Percentiles rank a stretch among this genome's conserved stretches.
Conservation (phyloP, 805 yeast genomes). For the Lipomyces starkeyi region DNA sequence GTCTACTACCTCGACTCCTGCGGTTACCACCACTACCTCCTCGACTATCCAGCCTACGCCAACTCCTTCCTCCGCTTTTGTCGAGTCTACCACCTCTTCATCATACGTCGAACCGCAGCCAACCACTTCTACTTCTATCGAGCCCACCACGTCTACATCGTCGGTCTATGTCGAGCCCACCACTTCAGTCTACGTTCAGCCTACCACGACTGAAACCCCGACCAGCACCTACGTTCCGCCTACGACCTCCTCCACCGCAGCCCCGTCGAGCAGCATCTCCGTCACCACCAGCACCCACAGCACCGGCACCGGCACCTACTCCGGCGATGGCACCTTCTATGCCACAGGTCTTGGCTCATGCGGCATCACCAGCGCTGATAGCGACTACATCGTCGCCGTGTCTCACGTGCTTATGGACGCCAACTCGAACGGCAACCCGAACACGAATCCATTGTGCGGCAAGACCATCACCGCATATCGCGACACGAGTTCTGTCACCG, state of each 20-base stretch:
- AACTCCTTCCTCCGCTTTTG: constrained; percentile 22
- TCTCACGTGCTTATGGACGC: constrained; percentile 54
- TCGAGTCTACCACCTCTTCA: constrained; percentile 20
- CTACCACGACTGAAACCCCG: constrained; percentile 26
- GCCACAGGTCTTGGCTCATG: constrained; percentile 59
- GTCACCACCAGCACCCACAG: constrained; percentile 29
- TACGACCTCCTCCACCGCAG: constrained; percentile 20
- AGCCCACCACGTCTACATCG: constrained; percentile 1
- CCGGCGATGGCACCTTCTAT: constrained; percentile 49
- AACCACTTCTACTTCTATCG: constrained; percentile 12
- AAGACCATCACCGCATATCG: constrained; percentile 55
- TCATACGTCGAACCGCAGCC: constrained; percentile 2
- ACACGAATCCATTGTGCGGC: constrained; percentile 56
- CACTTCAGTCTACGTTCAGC: constrained; percentile 16
- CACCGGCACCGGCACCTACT: constrained; percentile 41
- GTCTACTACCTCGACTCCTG: constrained; percentile 14
- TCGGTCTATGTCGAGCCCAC: constrained; percentile 19
- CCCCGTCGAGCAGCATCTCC: constrained; percentile 14
- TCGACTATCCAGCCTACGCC: constrained; percentile 11
- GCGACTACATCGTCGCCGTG: constrained; percentile 62
- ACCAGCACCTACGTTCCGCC: constrained; percentile 16
- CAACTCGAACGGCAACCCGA: constrained; percentile 49
- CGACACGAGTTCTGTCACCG: constrained; percentile 59
- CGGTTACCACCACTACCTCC: constrained; percentile 17
- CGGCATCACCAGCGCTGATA: constrained; percentile 54